Percentiles rank a stretch among this genome's conserved stretches.
phyloP scores from a whole-genome alignment of 2,329 filamentous ascomycete genomes.

The Zarea fungicola region DNA sequence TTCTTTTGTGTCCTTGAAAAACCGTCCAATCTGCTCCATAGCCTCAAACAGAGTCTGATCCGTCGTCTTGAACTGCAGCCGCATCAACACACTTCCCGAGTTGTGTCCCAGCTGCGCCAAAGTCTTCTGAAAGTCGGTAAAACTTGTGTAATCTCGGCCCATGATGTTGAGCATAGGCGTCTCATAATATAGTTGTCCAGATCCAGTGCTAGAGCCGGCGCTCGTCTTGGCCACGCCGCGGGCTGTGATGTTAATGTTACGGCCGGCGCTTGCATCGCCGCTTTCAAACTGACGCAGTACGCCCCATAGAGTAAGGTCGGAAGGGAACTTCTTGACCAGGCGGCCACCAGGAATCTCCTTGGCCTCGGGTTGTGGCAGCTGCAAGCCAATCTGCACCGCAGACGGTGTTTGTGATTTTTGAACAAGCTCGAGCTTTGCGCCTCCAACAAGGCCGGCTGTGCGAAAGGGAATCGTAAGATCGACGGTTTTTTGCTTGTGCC shows the following conservation, averaged over 20 bases:
- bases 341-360: conserved; percentile 58
- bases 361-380: conserved; percentile 69
- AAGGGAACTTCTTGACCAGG: conserved; percentile 79
- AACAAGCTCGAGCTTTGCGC: conserved; percentile 89
- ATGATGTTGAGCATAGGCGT: conserved; percentile 79
- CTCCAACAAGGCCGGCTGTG: conserved; percentile 73
- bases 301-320: conserved; percentile 83
- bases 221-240: conserved; percentile 64
- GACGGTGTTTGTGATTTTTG: conserved; percentile 80
- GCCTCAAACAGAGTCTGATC: conserved; percentile 78
- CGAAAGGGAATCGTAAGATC: conserved; percentile 83
- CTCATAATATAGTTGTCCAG: conserved; percentile 83
- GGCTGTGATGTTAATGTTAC: conserved; percentile 74
- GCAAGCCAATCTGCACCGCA: conserved; percentile 82
- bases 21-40: conserved; percentile 72
- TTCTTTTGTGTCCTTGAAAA: conserved; percentile 56
- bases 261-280: conserved; percentile 55
- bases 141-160: conserved; percentile 69
- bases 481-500: conserved; percentile 76
- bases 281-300: conserved; percentile 87
- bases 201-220: conserved; percentile 46
- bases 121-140: conserved; percentile 83
- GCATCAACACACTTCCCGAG: conserved; percentile 72
- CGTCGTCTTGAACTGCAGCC: conserved; percentile 70
- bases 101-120: conserved; percentile 83